Conservation (phyloP, 78 protist species). For the Blattamonas nauphoetae region DNA sequence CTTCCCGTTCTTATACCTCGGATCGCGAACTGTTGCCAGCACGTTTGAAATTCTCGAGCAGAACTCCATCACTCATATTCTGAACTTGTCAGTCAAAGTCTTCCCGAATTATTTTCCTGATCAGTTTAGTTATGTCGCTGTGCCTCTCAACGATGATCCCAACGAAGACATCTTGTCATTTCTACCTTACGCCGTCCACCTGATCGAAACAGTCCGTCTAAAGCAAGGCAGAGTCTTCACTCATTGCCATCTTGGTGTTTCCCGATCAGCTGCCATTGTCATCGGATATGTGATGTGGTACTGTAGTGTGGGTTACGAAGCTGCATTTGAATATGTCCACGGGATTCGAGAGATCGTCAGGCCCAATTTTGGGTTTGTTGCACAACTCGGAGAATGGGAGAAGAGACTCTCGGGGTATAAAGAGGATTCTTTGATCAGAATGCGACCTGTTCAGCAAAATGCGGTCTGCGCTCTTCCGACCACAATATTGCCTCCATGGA, state of each 20-base stretch:
- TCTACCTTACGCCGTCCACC: background rate
- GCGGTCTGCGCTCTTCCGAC: slow-evolving; percentile 7
- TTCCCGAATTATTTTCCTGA: background rate
- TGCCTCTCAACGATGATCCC: background rate
- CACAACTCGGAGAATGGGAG: background rate
- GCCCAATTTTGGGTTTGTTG: background rate
- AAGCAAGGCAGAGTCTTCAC: background rate
- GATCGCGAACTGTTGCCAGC: background rate
- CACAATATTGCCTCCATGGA: background rate
- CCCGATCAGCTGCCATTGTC: background rate
- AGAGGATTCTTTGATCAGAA: too few species aligned
- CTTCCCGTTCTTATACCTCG: background rate
- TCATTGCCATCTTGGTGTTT: background rate
- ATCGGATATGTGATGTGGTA: background rate
- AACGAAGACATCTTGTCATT: background rate
- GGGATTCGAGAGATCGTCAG: background rate
- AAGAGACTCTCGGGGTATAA: background rate
- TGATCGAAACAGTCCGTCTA: background rate
- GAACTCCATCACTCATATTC: background rate
- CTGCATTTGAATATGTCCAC: background rate
- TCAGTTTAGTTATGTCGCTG: background rate
- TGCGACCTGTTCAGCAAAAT: too few species aligned
- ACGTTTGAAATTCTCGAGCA: background rate
- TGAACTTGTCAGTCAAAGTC: background rate
- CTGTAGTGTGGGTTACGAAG: background rate